phyloP scores from a whole-genome alignment of 306 rosid genomes.

The Ormosia emarginata region DNA sequence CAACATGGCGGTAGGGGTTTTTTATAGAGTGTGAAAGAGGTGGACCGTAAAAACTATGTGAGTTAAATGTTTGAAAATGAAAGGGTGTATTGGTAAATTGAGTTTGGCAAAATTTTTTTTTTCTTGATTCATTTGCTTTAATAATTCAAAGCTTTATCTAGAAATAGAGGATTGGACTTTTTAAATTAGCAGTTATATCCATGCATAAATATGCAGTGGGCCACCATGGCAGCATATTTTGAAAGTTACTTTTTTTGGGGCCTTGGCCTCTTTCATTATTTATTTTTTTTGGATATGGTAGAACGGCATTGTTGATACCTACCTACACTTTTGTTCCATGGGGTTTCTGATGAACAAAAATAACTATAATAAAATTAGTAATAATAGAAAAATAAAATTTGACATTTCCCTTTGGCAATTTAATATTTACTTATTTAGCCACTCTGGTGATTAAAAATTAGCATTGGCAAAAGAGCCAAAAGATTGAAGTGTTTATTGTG shows the following conservation, averaged over 20 bases:
- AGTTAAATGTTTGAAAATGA: background rate
- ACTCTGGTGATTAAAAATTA: background rate
- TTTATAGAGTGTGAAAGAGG: slow-evolving; percentile 21
- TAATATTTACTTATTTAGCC: background rate
- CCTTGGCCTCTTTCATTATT: too few relatives aligned
- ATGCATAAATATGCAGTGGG: slow-evolving; percentile 41
- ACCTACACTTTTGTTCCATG: background rate
- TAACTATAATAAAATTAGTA: background rate
- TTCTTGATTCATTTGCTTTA: background rate
- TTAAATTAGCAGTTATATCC: slow-evolving; percentile 33
- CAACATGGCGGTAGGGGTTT: slow-evolving; percentile 17
- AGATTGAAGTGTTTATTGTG: background rate
- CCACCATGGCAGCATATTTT: slow-evolving; percentile 35
- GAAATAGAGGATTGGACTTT: slow-evolving; percentile 29
- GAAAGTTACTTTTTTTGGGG: background rate
- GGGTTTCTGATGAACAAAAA: background rate
- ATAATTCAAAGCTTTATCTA: slow-evolving; percentile 15
- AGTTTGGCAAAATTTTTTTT: background rate
- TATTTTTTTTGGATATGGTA: background rate
- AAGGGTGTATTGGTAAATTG: slow-evolving; percentile 24
- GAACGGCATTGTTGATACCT: background rate
- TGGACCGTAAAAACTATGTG: slow-evolving; percentile 8
- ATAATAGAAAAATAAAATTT: background rate
- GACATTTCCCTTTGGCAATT: background rate
- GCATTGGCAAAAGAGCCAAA: background rate